phyloP scores from a whole-genome alignment of 257 asterid genomes.

The Apocynum venetum region DNA sequence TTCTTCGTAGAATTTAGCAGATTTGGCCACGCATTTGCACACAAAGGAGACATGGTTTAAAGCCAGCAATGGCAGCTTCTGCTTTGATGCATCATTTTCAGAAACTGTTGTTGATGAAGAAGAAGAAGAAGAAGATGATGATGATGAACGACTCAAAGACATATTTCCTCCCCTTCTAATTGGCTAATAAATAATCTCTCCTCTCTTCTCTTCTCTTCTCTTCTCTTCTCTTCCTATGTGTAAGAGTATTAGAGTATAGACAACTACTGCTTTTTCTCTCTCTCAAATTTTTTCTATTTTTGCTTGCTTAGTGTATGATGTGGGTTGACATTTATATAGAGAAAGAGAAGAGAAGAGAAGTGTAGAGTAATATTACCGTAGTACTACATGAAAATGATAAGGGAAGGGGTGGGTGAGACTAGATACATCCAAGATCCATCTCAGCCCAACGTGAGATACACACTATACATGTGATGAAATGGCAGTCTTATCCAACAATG shows the following conservation, averaged over 20 bases:
- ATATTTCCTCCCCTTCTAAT: neutral
- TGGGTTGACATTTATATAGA: neutral
- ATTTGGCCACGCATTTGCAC: conserved; percentile 57
- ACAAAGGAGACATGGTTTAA: conserved; percentile 71
- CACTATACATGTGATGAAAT: neutral
- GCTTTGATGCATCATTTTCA: neutral
- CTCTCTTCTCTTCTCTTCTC: neutral
- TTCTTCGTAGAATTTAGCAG: conserved; percentile 55
- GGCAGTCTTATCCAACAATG: neutral
- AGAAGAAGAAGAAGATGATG: conserved; percentile 12
- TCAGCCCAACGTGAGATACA: conserved; percentile 13
- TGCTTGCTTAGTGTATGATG: too few species aligned
- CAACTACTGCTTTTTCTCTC: neutral
- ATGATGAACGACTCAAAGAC: conserved; percentile 12
- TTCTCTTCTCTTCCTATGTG: neutral
- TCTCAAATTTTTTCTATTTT: too few species aligned
- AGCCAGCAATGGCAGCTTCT: conserved; percentile 44
- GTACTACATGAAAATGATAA: too few species aligned
- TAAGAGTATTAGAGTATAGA: neutral
- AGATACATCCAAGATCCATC: neutral
- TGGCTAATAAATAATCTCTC: neutral
- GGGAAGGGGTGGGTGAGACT: neutral
- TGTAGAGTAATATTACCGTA: neutral
- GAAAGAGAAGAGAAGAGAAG: too few species aligned
- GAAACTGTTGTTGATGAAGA: conserved; percentile 8